phyloP scores from a whole-genome alignment of 257 asterid genomes.

The Gynochthodes officinalis region DNA sequence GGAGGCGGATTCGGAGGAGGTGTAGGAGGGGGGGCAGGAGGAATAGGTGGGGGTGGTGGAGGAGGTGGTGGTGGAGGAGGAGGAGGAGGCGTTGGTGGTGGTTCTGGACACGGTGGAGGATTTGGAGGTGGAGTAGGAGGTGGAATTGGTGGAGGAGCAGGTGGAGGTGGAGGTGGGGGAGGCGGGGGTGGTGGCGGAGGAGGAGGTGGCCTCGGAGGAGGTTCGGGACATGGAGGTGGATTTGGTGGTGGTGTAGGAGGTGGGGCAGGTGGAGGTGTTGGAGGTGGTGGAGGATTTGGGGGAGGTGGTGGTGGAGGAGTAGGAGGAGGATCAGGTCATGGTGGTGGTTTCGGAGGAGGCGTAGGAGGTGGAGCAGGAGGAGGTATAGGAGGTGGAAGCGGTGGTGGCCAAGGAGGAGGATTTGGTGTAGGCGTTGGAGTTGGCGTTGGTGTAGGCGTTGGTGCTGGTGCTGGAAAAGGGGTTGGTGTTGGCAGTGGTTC shows the following conservation, averaged over 20 bases:
- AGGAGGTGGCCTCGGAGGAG: conserved; percentile 13
- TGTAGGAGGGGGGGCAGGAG: conserved; percentile 13
- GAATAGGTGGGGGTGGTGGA: too few species aligned
- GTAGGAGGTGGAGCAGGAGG: conserved; percentile 5
- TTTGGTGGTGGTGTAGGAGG: conserved; percentile 5
- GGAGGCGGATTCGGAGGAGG: conserved; percentile 30
- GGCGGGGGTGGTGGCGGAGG: conserved; percentile 14
- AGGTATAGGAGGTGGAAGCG: neutral
- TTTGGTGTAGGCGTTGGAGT: conserved; percentile 9
- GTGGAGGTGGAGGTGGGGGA: conserved; percentile 17
- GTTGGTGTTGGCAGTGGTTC: conserved; percentile 15
- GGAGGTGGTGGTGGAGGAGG: too few species aligned
- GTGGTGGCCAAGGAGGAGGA: conserved; percentile 13
- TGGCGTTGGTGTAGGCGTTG: conserved; percentile 16
- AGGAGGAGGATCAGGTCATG: conserved; percentile 14
- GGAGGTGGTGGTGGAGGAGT: conserved; percentile 19
- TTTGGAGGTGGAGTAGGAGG: conserved; percentile 24
- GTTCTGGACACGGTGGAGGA: conserved; percentile 26
- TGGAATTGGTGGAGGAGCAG: conserved; percentile 16
- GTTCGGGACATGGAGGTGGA: conserved; percentile 4
- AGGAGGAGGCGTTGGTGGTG: too few species aligned
- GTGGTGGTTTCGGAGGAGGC: conserved; percentile 23
- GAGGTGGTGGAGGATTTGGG: conserved; percentile 12
- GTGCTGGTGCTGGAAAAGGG: neutral
- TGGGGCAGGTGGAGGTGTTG: neutral